A percentile compares a stretch with the other conserved stretches of the same genome.
Conservation (phyloP, 768 basidiomycete species). For the Stropharia rugosoannulata region DNA sequence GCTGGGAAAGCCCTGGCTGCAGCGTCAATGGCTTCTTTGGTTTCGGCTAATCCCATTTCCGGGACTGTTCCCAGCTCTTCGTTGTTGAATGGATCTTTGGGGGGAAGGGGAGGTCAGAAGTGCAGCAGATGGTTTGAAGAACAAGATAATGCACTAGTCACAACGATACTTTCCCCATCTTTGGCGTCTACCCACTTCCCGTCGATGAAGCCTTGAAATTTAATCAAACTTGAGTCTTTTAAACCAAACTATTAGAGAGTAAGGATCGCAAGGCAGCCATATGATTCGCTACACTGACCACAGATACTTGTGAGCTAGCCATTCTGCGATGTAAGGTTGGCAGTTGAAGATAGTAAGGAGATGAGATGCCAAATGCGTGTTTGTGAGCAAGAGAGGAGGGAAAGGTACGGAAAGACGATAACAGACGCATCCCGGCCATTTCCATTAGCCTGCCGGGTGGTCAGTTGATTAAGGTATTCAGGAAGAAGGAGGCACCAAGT, state of each 20-base stretch:
- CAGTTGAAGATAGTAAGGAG: background rate
- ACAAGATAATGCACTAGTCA: conserved; percentile 62
- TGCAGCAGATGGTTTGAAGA: background rate
- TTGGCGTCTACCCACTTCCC: conserved; percentile 88
- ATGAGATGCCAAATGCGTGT: background rate
- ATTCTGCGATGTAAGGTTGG: conserved; percentile 35
- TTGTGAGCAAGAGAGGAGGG: conserved; percentile 10
- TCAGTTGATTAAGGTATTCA: background rate
- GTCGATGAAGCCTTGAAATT: conserved; percentile 74
- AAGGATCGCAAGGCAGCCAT: background rate
- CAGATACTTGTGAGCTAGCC: conserved; percentile 53
- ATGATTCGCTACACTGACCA: conserved; percentile 21
- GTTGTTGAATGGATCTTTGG: conserved; percentile 82
- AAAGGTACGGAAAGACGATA: conserved; percentile 13
- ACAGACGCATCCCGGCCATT: conserved; percentile 18
- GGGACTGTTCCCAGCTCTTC: conserved; percentile 83
- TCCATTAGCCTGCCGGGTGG: background rate
- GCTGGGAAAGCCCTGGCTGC: conserved; percentile 78
- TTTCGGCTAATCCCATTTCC: conserved; percentile 86
- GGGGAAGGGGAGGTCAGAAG: background rate
- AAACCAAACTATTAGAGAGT: conserved; percentile 56
- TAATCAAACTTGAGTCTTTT: conserved; percentile 74
- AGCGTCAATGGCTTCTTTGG: conserved; percentile 79
- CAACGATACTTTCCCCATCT: conserved; percentile 67
- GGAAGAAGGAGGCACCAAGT: background rate